Conservation (phyloP, 2,329 filamentous ascomycete species). For the Aspergillus oerlinghausenensis region DNA sequence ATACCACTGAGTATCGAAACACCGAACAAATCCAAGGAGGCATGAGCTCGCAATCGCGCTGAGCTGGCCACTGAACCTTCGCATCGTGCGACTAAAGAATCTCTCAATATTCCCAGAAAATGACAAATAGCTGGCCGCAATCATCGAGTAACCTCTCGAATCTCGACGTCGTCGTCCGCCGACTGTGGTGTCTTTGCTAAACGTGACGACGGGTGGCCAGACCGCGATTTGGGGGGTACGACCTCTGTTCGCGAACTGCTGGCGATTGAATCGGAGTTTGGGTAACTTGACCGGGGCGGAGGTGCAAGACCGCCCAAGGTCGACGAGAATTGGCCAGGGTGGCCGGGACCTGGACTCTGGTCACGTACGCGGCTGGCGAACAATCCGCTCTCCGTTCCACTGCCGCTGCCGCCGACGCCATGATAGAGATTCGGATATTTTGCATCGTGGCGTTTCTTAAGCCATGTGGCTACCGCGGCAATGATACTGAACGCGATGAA, state of each 20-base stretch:
- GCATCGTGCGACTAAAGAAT: neutral
- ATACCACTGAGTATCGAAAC: neutral
- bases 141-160: constrained; percentile 21
- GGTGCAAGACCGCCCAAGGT: constrained; percentile 12
- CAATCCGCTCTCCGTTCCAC: constrained; percentile 18
- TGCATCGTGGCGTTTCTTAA: constrained; percentile 69
- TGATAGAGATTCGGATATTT: constrained; percentile 43
- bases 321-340: constrained; percentile 8
- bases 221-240: constrained; percentile 10
- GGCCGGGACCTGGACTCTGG: constrained; percentile 10
- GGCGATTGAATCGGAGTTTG: constrained; percentile 19
- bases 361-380: constrained; percentile 16
- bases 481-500: constrained; percentile 63
- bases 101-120: neutral
- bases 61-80: neutral
- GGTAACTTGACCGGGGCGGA: constrained; percentile 12
- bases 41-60: neutral
- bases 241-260: constrained; percentile 28
- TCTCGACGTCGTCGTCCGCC: constrained; percentile 18
- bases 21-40: neutral
- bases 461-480: constrained; percentile 63
- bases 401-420: constrained; percentile 19
- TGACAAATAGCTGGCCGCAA: neutral
- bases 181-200: constrained; percentile 18
- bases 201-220: constrained; percentile 14